Conservation (phyloP, 164 flowering plant genomes). For the Paratinospora sagittata region DNA sequence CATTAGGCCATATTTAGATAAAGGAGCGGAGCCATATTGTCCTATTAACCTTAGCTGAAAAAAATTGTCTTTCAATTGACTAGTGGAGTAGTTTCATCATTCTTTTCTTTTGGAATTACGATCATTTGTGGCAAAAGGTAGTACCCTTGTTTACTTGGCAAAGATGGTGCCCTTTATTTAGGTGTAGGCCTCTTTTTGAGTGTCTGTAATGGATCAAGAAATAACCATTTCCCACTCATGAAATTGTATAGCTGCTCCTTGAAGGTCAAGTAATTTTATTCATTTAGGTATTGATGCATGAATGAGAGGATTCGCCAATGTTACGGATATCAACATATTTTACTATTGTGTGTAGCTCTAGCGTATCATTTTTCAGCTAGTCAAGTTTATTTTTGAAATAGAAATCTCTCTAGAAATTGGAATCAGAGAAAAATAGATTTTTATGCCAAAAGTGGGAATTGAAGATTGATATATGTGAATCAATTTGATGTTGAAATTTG, state of each 20-base stretch:
- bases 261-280: background rate
- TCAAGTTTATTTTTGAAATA: too few species aligned
- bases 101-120: background rate
- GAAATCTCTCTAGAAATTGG: too few species aligned
- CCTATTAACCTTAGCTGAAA: background rate
- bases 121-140: background rate
- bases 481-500: too few species aligned
- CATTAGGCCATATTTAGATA: background rate
- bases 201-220: background rate
- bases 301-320: too few species aligned
- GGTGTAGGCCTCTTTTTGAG: background rate
- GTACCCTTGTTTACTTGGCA: background rate
- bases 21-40: background rate
- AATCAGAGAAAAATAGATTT: too few species aligned
- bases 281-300: too few species aligned
- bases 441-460: too few species aligned
- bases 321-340: too few species aligned
- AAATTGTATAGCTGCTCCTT: background rate
- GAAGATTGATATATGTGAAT: too few species aligned
- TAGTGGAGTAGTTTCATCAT: background rate
- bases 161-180: background rate
- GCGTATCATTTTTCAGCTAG: too few species aligned
- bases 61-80: background rate
- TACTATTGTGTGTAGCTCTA: too few species aligned
- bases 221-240: background rate